phyloP scores from a whole-genome alignment of 169 alveolate genomes.

The Plasmodium blacklocki region DNA sequence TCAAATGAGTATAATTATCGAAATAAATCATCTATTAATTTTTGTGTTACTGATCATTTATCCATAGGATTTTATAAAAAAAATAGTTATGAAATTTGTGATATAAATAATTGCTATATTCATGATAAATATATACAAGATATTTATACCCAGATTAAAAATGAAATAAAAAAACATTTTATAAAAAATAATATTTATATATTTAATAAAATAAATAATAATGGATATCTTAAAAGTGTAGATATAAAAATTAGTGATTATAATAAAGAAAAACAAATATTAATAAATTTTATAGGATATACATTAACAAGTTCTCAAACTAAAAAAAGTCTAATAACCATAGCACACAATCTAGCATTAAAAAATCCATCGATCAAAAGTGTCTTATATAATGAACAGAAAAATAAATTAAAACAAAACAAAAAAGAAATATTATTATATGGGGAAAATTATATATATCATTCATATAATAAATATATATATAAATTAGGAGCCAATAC shows the following conservation, averaged over 20 bases:
- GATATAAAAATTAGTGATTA: slow-evolving; percentile 40
- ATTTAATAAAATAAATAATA: slow-evolving; percentile 75
- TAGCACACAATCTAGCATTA: slow-evolving; percentile 37
- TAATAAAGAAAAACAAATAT: slow-evolving; percentile 51
- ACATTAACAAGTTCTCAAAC: slow-evolving; percentile 28
- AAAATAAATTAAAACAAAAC: slow-evolving; percentile 66
- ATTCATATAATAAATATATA: slow-evolving; percentile 39
- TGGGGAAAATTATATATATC: slow-evolving; percentile 71
- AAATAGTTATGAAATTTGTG: slow-evolving; percentile 75
- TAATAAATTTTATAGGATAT: slow-evolving; percentile 58
- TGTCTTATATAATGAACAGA: slow-evolving; percentile 62
- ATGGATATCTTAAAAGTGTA: slow-evolving; percentile 72
- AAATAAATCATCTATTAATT: slow-evolving; percentile 68
- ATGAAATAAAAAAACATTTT: slow-evolving; percentile 60
- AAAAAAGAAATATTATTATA: slow-evolving; percentile 58
- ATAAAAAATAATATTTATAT: slow-evolving; percentile 72
- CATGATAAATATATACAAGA: slow-evolving; percentile 71
- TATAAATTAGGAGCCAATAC: slow-evolving; percentile 75
- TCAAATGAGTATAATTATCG: slow-evolving; percentile 66
- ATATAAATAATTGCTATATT: slow-evolving; percentile 55
- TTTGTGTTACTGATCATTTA: slow-evolving; percentile 61
- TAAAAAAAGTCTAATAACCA: slow-evolving; percentile 25
- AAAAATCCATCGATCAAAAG: slow-evolving; percentile 64
- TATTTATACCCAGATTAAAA: slow-evolving; percentile 55
- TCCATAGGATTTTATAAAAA: slow-evolving; percentile 52